Conservation (phyloP, 495 filamentous ascomycete species). For the Viridothelium virens region DNA sequence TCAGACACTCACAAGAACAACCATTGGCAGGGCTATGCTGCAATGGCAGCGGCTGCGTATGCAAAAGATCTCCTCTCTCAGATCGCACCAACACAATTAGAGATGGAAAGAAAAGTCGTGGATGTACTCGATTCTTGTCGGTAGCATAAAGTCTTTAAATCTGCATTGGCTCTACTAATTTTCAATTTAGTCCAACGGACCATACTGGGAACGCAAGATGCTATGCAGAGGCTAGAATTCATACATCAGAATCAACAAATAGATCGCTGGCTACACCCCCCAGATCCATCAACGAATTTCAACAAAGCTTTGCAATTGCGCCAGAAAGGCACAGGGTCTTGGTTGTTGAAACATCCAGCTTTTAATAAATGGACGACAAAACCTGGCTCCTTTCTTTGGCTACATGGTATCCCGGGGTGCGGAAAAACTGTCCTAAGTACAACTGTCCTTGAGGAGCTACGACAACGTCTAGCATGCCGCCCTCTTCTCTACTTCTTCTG, state of each 20-base stretch:
- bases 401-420: neutral
- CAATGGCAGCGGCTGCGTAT: conserved; percentile 25
- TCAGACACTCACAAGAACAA: conserved; percentile 27
- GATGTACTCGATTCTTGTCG: neutral
- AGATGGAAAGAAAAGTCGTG: conserved; percentile 12
- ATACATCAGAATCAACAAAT: neutral
- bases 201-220: too few species aligned
- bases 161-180: too few species aligned
- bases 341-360: neutral
- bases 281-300: neutral
- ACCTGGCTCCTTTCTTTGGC: neutral
- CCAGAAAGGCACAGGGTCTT: neutral
- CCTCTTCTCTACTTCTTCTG: neutral
- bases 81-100: conserved; percentile 11
- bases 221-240: too few species aligned
- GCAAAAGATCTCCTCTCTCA: conserved; percentile 21
- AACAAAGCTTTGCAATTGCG: neutral
- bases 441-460: neutral
- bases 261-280: neutral
- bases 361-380: neutral
- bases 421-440: neutral
- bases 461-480: neutral
- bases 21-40: conserved; percentile 21
- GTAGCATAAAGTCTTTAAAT: too few species aligned
- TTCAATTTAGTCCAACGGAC: too few species aligned